Evolutionary conservation across 441 rosid species (phyloP).

Genomic region (Adansonia grandidieri): DNA sequence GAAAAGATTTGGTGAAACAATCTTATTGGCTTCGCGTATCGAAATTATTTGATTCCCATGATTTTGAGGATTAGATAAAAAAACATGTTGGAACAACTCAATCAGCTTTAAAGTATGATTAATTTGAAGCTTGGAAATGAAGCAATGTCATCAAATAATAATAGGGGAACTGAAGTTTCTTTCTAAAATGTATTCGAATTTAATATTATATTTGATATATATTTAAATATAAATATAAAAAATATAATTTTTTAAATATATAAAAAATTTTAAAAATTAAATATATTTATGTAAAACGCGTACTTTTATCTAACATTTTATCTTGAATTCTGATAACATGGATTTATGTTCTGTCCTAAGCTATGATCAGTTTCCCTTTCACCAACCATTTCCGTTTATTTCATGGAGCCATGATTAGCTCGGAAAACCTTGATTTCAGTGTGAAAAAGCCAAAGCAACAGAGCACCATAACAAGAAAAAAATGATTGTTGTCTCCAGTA

Average conservation of each 20-base stretch:
- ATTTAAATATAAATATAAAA: too few relatives aligned
- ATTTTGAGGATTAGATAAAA: neutral
- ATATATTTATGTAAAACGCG: too few relatives aligned
- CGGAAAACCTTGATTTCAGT: constrained; percentile 41
- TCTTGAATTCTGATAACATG: too few relatives aligned
- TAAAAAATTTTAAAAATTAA: too few relatives aligned
- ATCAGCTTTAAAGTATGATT: constrained; percentile 23
- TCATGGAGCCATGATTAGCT: constrained; percentile 22
- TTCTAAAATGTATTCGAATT: neutral
- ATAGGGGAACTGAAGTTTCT: neutral
- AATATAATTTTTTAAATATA: too few relatives aligned
- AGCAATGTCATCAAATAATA: constrained; percentile 22
- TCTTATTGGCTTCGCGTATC: neutral
- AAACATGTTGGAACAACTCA: constrained; percentile 15
- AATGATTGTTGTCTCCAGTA: constrained; percentile 32
- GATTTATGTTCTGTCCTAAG: neutral
- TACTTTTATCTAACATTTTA: too few relatives aligned
- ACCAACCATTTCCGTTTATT: neutral
- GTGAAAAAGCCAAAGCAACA: constrained; percentile 22
- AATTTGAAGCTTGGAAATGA: constrained; percentile 16
- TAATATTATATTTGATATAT: too few relatives aligned
- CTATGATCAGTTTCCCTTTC: neutral
- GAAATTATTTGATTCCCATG: neutral
- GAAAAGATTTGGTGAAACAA: neutral
- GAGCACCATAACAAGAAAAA: constrained; percentile 24